Percentiles rank a stretch among this genome's conserved stretches.
Evolutionary conservation across 1,284 basidiomycete species (phyloP).

Genomic region (Trametes sp.): DNA sequence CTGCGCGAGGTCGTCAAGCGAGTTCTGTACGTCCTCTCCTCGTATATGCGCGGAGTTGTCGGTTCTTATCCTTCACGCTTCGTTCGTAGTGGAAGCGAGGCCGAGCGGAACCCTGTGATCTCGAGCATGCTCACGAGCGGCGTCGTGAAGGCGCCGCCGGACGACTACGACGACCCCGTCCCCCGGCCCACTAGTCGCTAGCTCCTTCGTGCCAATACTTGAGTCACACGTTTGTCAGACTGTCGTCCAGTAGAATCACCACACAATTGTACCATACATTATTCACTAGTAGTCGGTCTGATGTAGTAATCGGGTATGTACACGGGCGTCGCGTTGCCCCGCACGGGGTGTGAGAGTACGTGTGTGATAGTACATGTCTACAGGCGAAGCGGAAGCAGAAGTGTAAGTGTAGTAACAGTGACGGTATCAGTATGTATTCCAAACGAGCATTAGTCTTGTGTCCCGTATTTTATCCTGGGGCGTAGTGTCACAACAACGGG

Average conservation of each 20-base stretch:
- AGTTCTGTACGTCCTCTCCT: slow-evolving; percentile 59
- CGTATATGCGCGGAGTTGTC: neutral
- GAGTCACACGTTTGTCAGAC: neutral
- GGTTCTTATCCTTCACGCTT: too few relatives aligned
- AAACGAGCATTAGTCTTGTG: neutral
- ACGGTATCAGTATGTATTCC: neutral
- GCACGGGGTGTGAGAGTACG: too few relatives aligned
- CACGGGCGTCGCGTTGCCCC: too few relatives aligned
- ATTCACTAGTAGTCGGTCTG: neutral
- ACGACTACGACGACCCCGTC: slow-evolving; percentile 46
- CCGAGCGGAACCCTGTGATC: slow-evolving; percentile 50
- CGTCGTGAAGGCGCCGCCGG: slow-evolving; percentile 55
- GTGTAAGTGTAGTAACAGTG: too few relatives aligned
- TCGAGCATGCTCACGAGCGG: slow-evolving; percentile 61
- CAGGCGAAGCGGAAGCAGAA: neutral
- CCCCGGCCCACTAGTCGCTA: slow-evolving; percentile 29
- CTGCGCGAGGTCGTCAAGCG: slow-evolving; percentile 66
- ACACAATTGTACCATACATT: too few relatives aligned
- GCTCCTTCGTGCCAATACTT: neutral
- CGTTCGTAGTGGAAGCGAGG: slow-evolving; percentile 48
- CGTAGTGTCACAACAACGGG: neutral
- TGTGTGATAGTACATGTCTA: neutral
- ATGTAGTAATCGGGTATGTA: neutral
- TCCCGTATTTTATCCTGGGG: neutral
- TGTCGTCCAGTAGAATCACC: neutral